Evolutionary conservation across 768 basidiomycete species (phyloP).

Genomic region (Russula foetens): DNA sequence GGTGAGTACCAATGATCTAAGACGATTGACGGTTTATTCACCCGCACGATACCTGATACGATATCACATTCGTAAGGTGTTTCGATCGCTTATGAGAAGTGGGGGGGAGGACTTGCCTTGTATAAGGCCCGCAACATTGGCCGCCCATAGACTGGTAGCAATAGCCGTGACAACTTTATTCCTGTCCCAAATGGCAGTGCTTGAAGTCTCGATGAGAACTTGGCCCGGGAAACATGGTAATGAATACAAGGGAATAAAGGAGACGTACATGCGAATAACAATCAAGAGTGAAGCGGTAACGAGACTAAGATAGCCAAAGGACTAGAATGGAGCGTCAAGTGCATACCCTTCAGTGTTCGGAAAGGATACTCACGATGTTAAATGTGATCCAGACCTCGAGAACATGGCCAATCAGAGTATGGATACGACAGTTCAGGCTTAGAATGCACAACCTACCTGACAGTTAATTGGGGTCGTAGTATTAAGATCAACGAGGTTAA

Average conservation of each 20-base stretch:
- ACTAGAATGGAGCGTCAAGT: no score
- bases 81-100: not conserved
- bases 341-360: no score
- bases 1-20: not conserved
- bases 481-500: not conserved
- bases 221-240: no score
- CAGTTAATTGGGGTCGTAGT: not conserved
- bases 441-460: not conserved
- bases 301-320: not conserved
- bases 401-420: not conserved
- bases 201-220: not conserved
- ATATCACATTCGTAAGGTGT: not conserved
- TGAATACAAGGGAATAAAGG: not conserved
- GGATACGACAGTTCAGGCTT: no score
- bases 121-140: not conserved
- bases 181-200: not conserved
- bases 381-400: not conserved
- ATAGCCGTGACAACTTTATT: not conserved
- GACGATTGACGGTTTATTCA: not conserved
- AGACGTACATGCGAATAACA: constrained; percentile 6
- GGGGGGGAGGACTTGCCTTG: not conserved
- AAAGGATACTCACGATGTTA: no score
- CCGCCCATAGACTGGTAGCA: not conserved
- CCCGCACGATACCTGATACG: not conserved
- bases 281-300: not conserved